A percentile compares a stretch with the other conserved stretches of the same genome.
phyloP scores from a whole-genome alignment of 176 grass and related monocot genomes.

The Oryza rufipogon region DNA sequence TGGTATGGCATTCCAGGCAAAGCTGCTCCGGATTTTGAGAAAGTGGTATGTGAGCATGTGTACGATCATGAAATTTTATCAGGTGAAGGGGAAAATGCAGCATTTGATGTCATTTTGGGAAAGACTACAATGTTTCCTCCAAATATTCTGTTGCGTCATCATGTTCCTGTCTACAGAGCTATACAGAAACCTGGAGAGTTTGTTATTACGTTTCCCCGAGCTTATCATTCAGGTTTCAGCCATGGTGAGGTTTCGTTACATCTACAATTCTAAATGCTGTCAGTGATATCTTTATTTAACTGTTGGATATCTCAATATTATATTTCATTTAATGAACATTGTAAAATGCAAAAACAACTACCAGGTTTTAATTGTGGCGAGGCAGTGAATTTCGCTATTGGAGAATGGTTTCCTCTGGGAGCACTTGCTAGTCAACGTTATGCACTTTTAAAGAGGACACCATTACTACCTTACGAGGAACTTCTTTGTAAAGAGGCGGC shows the following conservation, averaged over 20 bases:
- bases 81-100: conserved; percentile 73
- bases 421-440: conserved; percentile 81
- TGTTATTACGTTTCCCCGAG: conserved; percentile 88
- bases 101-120: conserved; percentile 91
- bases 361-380: conserved; percentile 92
- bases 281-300: conserved; percentile 18
- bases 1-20: conserved; percentile 92
- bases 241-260: conserved; percentile 58
- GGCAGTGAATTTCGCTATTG: conserved; percentile 89
- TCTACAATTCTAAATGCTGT: background rate
- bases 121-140: conserved; percentile 99
- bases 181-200: conserved; percentile 94
- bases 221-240: conserved; percentile 98
- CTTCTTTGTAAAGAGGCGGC: conserved; percentile 82
- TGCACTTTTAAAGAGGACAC: conserved; percentile 77
- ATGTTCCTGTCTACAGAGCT: conserved; percentile 89
- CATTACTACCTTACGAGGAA: conserved; percentile 86
- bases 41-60: conserved; percentile 69
- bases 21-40: conserved; percentile 90
- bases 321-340: conserved; percentile 25
- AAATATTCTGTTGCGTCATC: conserved; percentile 74
- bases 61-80: conserved; percentile 85
- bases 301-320: conserved; percentile 19
- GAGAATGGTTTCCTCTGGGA: conserved; percentile 87
- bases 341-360: conserved; percentile 6